phyloP scores from a whole-genome alignment of 108 stramenopile genomes.

The Nitzschia sp. region DNA sequence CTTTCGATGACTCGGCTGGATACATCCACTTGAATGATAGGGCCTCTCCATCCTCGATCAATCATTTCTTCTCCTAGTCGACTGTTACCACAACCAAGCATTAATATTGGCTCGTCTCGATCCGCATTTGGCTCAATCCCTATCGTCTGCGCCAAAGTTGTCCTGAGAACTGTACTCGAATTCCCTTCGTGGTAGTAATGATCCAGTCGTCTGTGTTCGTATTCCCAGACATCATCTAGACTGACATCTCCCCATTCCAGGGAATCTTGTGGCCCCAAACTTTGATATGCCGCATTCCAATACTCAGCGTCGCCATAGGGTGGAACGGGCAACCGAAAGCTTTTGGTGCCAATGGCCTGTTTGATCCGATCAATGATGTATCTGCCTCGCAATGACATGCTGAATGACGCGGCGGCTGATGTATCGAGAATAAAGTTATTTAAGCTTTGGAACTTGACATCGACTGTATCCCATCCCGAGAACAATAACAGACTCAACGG shows the following conservation, averaged over 20 bases:
- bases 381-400: constrained; percentile 54
- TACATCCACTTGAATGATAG: constrained; percentile 71
- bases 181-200: background rate
- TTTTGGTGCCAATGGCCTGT: constrained; percentile 23
- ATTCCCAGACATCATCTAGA: constrained; percentile 35
- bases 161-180: background rate
- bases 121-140: constrained; percentile 21
- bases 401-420: too few relatives aligned
- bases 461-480: too few relatives aligned
- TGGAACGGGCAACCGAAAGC: constrained; percentile 68
- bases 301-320: constrained; percentile 59
- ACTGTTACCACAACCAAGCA: constrained; percentile 82
- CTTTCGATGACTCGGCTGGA: constrained; percentile 54
- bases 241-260: constrained; percentile 79
- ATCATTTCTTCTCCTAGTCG: constrained; percentile 76
- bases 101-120: constrained; percentile 56
- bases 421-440: too few relatives aligned
- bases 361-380: constrained; percentile 58
- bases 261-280: constrained; percentile 52
- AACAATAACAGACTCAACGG: too few relatives aligned
- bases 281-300: constrained; percentile 65
- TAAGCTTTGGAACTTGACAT: background rate
- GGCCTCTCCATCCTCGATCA: constrained; percentile 38
- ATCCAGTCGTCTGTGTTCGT: constrained; percentile 30
- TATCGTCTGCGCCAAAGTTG: constrained; percentile 55